Base-by-base conservation (phyloP, 257 asterid species). In the Linderniella brevidens region DNA sequence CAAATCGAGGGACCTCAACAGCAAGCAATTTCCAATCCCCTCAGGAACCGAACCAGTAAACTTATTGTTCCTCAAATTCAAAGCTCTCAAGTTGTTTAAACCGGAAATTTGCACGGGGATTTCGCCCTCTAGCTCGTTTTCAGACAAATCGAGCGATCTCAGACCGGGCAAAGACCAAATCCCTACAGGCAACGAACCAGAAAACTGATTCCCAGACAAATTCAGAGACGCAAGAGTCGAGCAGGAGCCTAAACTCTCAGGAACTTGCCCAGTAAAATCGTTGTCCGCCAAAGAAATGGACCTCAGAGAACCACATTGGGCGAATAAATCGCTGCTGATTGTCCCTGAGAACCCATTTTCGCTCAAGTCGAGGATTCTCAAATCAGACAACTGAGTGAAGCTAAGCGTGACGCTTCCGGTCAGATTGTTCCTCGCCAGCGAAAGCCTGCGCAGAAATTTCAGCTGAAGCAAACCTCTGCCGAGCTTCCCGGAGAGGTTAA, bases 401-500 rank as follows among this genome's bases (percentile, higher is more conserved):
- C 77, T 77, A 55, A 73, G 79, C 70, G 60, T 79, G 17, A 85
- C 40, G 46, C 67, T 62, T 17, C 99, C 96, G 0, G 86, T 85
- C 37, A 90, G 67, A 67, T 90, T 90, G 60, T 90, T 90, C 18
- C 57, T 70, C 0, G 77, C 75, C 1, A 90, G 77, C 1, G 94
- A 85, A 48, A 90, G 88, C 64, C 68, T 81, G 25, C 61, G 66
- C 46, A 90, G 93, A 65, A 66, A 81, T 69, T 73, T 75, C 60
- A 90, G 60, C 17, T 71, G 93, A 48, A 90, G 82, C 11, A 90
- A 88, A 11, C 99, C 99, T 64, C 81, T 68, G 38, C 99, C 83
- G 5, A 90, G 52, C 62, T 69, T 90, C 5, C 99, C 99, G 4
- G 99, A 69, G 54, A 90, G 81, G 49, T 75, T 68, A 57, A 77